Conservation (phyloP, 2,329 filamentous ascomycete genomes). For the Aspergillus sojae region DNA sequence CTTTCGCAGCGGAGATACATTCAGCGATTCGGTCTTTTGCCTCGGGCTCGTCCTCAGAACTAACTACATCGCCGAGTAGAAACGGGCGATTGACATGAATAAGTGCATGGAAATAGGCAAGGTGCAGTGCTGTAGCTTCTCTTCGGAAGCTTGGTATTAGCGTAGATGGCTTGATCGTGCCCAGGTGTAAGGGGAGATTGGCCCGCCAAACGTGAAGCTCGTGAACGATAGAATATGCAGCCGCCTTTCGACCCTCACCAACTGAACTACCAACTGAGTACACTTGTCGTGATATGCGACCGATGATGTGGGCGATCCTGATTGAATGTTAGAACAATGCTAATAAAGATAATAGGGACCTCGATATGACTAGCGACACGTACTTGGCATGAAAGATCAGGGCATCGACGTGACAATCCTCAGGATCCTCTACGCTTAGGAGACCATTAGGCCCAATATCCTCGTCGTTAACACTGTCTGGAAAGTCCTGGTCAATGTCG, state of each 20-base stretch:
- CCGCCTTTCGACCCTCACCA: constrained; percentile 17
- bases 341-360: not conserved
- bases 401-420: constrained; percentile 28
- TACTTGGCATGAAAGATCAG: constrained; percentile 49
- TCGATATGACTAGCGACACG: not conserved
- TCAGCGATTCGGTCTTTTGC: constrained; percentile 17
- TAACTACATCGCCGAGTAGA: constrained; percentile 21
- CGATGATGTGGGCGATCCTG: constrained; percentile 28
- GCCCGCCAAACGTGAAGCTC: constrained; percentile 25
- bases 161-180: constrained; percentile 27
- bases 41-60: not conserved
- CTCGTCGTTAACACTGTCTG: constrained; percentile 53
- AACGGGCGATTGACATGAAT: constrained; percentile 30
- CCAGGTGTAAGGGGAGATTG: constrained; percentile 27
- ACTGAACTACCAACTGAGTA: constrained; percentile 24
- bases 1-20: constrained; percentile 26
- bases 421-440: constrained; percentile 24
- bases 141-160: constrained; percentile 28
- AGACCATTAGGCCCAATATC: constrained; percentile 49
- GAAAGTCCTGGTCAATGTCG: constrained; percentile 62
- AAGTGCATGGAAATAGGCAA: constrained; percentile 29
- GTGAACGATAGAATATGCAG: constrained; percentile 23
- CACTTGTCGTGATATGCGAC: constrained; percentile 26
- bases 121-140: constrained; percentile 30
- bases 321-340: not conserved